A percentile compares a stretch with the other conserved stretches of the same genome.
Conservation (phyloP, 441 rosid species). For the Codiaeum variegatum region DNA sequence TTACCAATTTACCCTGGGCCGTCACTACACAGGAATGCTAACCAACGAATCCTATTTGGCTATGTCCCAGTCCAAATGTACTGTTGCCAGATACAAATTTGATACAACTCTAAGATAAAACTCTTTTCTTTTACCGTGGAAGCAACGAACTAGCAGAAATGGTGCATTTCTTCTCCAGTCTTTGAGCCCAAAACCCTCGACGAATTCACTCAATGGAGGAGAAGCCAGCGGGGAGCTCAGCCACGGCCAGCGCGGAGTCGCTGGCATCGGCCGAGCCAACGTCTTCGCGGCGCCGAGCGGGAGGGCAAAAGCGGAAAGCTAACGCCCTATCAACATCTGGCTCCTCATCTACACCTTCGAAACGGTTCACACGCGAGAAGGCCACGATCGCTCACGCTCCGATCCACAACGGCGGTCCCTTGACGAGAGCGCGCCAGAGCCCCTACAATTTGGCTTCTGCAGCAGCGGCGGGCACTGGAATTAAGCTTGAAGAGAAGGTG, state of each 20-base stretch:
- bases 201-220: constrained; percentile 45
- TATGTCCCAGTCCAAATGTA: neutral
- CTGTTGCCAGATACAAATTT: constrained; percentile 8
- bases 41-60: neutral
- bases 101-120: neutral
- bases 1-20: neutral
- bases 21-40: neutral
- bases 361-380: constrained; percentile 81
- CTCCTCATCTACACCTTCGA: constrained; percentile 57
- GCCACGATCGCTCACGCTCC: constrained; percentile 46
- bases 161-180: constrained; percentile 9
- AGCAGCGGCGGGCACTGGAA: constrained; percentile 25
- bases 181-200: constrained; percentile 16
- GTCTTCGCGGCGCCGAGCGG: constrained; percentile 65
- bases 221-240: constrained; percentile 39
- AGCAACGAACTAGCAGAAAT: constrained; percentile 14
- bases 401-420: constrained; percentile 85
- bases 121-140: constrained; percentile 20
- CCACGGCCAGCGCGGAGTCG: constrained; percentile 35
- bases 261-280: constrained; percentile 54
- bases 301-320: constrained; percentile 65
- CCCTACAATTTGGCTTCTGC: constrained; percentile 35
- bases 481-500: constrained; percentile 37
- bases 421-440: constrained; percentile 87
- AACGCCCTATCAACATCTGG: constrained; percentile 38